phyloP scores from a whole-genome alignment of 352 stramenopile species.

The Phytophthora uliginosa region DNA sequence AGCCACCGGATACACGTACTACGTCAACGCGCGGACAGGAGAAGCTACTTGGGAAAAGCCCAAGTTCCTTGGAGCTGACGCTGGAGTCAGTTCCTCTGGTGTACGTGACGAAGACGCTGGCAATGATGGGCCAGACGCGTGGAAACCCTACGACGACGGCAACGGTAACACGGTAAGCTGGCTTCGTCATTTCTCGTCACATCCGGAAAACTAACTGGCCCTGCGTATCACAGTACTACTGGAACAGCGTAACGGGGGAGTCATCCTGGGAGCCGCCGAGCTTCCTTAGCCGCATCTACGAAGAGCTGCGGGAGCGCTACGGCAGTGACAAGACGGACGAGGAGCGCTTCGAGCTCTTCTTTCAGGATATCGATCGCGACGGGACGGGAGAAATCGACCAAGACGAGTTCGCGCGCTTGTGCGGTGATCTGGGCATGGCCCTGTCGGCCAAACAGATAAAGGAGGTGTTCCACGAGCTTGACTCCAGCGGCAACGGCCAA shows the following conservation, averaged over 20 bases:
- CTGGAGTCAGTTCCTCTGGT: neutral
- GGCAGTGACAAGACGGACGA: conserved; percentile 58
- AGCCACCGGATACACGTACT: conserved; percentile 57
- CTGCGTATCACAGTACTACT: conserved; percentile 64
- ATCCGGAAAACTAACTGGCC: conserved; percentile 1
- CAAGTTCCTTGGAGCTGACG: conserved; percentile 20
- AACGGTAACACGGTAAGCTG: conserved; percentile 66
- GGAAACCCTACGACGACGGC: conserved; percentile 69
- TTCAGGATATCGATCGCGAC: conserved; percentile 71
- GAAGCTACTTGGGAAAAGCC: conserved; percentile 67
- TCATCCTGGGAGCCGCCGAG: conserved; percentile 70
- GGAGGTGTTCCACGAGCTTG: conserved; percentile 67
- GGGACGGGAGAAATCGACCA: conserved; percentile 68
- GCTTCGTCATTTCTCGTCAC: neutral
- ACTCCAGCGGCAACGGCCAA: conserved; percentile 70
- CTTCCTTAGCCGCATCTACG: conserved; percentile 64
- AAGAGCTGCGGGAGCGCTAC: conserved; percentile 66
- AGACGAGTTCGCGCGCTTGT: conserved; percentile 71
- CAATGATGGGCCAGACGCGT: conserved; percentile 38
- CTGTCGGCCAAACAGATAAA: conserved; percentile 67
- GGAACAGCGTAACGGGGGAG: conserved; percentile 72
- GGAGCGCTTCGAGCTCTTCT: conserved; percentile 74
- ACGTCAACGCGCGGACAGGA: conserved; percentile 74
- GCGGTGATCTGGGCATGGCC: conserved; percentile 74
- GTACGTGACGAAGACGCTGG: conserved; percentile 13